Conservation (phyloP, 1,284 basidiomycete species). For the Sporisorium exsertum region DNA sequence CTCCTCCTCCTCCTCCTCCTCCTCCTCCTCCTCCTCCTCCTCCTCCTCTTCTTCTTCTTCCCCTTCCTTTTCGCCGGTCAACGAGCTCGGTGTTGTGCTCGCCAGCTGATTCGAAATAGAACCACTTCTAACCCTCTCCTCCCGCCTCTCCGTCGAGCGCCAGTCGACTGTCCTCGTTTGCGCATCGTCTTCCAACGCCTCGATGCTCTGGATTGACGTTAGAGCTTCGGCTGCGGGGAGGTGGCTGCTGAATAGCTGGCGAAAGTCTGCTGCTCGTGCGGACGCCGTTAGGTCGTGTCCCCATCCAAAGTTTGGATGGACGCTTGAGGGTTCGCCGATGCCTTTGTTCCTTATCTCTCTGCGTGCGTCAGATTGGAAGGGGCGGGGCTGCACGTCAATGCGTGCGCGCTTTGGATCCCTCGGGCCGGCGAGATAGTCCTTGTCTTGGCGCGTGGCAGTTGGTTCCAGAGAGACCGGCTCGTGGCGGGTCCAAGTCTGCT, state of each 20-base stretch:
- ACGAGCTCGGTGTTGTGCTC: background rate
- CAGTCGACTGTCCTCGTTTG: background rate
- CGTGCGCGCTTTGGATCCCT: background rate
- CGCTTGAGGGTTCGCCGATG: background rate
- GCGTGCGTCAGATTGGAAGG: background rate
- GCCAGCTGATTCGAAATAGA: background rate
- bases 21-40: background rate
- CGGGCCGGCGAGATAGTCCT: background rate
- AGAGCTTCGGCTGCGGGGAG: slow-evolving; percentile 13
- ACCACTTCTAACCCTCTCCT: background rate
- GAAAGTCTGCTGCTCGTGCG: background rate
- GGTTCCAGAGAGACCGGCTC: background rate
- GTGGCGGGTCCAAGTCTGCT: background rate
- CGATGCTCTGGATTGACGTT: slow-evolving; percentile 18
- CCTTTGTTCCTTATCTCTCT: background rate
- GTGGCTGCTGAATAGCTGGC: no score
- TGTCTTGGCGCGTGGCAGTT: background rate
- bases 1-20: no score
- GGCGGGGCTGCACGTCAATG: background rate
- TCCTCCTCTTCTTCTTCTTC: background rate
- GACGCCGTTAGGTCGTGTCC: background rate
- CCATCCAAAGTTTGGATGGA: background rate
- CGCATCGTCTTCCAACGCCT: slow-evolving; percentile 8
- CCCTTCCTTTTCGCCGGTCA: background rate
- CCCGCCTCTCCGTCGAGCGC: background rate